Base-by-base conservation (phyloP, 768 basidiomycete species). In the Pseudohyphozyma bogoriensis region DNA sequence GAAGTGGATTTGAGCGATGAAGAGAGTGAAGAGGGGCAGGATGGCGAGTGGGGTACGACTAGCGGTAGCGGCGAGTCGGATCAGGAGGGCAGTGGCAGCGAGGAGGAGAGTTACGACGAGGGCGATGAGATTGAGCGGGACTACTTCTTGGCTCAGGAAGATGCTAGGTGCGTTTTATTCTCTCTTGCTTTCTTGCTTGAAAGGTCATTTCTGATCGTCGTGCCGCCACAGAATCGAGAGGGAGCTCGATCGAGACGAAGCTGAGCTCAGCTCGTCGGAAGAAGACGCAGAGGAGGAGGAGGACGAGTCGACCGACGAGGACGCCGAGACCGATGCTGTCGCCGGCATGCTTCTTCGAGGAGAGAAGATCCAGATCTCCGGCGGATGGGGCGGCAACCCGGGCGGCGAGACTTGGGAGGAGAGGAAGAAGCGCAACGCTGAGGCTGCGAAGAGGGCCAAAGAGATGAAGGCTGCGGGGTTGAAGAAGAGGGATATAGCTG, bases 381-480 rank as follows among this genome's bases (percentile, higher is more conserved):
- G 62, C 39, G 65, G 65, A 9, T 22, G 44, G 22, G 24, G 28
- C 15, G 54, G 40, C 1, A 26, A 39, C 8, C 56, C 58, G 24
- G 58, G 54, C 8, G 31, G 59, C 32, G 47, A 46, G 31, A 49
- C n/a, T 5, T 59, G 56, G 33, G 58, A 58, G 45, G 57, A 50
- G 44, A 45, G 47, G 31, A 61, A 58, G 56, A 51, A 45, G 53
- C 24, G 49, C 11, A n/a, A n/a, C n/a, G n/a, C n/a, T n/a, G n/a
- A n/a, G n/a, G n/a, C n/a, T n/a, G 39, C 47, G 45, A 51, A 54
- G 20, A 66, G 63, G 54, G 65, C 62, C 47, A 67, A 67, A 49
- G 55, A 36, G n/a, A 58, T 45, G 40, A 60, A 18, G 36, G 44
- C 44, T 20, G 46, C 31, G 22, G 44, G 40, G 15, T 59, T n/a